These are phyloP conservation scores for Cytospora chrysosperma DNA, from an alignment of 2,329 filamentous ascomycete genomes.

Conservation along the genomic window DNA sequence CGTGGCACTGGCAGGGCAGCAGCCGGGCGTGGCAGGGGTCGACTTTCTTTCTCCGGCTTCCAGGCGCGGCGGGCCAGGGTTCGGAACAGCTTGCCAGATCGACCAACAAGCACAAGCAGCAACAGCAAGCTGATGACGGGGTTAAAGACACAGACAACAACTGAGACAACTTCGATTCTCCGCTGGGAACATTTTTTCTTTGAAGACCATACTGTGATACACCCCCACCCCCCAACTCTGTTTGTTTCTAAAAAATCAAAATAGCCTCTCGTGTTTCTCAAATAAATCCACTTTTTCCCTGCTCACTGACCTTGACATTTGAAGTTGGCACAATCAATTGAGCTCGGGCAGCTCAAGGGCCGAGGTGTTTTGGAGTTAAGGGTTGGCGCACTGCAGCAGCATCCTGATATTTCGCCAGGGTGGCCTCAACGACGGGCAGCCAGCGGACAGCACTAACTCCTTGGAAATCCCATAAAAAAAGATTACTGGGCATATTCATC, in stretches of 20 bases:
- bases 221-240: background rate
- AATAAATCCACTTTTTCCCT: background rate
- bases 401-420: slow-evolving; percentile 25
- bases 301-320: slow-evolving; percentile 3
- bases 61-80: background rate
- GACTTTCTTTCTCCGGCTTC: background rate
- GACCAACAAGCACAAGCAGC: background rate
- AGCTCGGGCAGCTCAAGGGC: slow-evolving; percentile 19
- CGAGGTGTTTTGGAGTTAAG: slow-evolving; percentile 21
- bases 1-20: background rate
- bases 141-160: slow-evolving; percentile 2
- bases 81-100: slow-evolving; percentile 19
- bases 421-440: slow-evolving; percentile 20
- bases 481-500: background rate
- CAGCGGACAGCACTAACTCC: slow-evolving; percentile 2
- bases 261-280: background rate
- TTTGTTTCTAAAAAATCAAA: background rate
- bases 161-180: slow-evolving; percentile 5
- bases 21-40: slow-evolving; percentile 2
- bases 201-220: background rate
- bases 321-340: slow-evolving; percentile 5
- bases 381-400: slow-evolving; percentile 12
- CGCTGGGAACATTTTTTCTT: background rate
- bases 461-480: slow-evolving; percentile 5
- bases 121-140: slow-evolving; percentile 1